Percentiles rank a stretch among this genome's conserved stretches.
Conservation (phyloP, 1,284 basidiomycete genomes). For the Marasmius tenuissimus region DNA sequence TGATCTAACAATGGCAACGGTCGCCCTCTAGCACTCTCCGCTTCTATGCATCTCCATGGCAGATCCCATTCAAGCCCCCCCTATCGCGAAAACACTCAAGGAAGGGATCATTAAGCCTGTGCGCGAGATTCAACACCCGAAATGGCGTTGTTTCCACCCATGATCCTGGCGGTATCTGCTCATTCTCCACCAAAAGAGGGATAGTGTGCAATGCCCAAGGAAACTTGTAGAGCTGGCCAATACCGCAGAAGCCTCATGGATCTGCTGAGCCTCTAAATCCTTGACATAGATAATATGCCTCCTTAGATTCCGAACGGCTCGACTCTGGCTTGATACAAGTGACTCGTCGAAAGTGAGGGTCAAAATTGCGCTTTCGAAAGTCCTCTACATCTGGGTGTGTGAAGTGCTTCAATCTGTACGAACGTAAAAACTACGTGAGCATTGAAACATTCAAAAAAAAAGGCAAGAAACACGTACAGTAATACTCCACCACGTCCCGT, state of each 20-base stretch:
- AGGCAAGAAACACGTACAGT: slow-evolving; percentile 48
- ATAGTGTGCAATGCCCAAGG: neutral
- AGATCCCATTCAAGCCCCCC: no score
- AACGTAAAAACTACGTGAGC: no score
- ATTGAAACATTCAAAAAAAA: slow-evolving; percentile 3
- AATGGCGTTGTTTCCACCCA: no score
- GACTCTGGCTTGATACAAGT: slow-evolving; percentile 64
- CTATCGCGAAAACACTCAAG: no score
- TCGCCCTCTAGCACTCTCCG: no score
- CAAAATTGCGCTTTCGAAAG: slow-evolving; percentile 53
- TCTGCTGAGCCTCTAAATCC: slow-evolving; percentile 30
- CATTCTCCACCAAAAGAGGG: neutral
- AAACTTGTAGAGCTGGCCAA: neutral
- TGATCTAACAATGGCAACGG: no score
- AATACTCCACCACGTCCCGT: slow-evolving; percentile 56
- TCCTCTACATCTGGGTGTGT: slow-evolving; percentile 56
- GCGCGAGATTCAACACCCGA: no score
- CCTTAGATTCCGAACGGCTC: slow-evolving; percentile 68
- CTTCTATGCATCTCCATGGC: no score
- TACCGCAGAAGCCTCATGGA: neutral
- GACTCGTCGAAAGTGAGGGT: slow-evolving; percentile 60
- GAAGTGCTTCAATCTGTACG: slow-evolving; percentile 71
- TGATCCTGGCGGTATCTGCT: no score
- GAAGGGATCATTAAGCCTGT: no score
- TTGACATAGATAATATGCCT: slow-evolving; percentile 74